These are phyloP conservation scores for Chondrostereum purpureum DNA, from an alignment of 1,284 basidiomycete genomes.

Conservation along the genomic window DNA sequence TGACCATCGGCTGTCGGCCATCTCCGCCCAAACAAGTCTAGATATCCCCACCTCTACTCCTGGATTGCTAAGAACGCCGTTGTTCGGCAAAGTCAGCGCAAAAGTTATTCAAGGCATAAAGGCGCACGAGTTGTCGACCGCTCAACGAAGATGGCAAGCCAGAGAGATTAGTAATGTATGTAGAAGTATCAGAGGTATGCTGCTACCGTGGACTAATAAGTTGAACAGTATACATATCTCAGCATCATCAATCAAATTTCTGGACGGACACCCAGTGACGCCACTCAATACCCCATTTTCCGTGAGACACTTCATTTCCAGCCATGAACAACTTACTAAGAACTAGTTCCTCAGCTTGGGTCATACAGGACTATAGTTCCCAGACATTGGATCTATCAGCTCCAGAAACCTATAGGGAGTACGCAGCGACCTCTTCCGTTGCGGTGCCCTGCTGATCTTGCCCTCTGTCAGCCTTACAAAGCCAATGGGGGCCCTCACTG, in stretches of 20 bases:
- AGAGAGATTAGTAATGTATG: conserved; percentile 85
- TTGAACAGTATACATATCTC: conserved; percentile 77
- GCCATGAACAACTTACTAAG: conserved; percentile 2
- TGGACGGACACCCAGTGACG: conserved; percentile 87
- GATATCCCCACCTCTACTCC: conserved; percentile 34
- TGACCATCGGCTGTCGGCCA: conserved; percentile 51
- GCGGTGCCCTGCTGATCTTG: not conserved
- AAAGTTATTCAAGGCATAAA: conserved; percentile 37
- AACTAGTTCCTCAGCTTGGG: conserved; percentile 68
- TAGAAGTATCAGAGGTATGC: conserved; percentile 11
- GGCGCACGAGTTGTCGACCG: conserved; percentile 58
- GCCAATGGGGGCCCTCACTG: conserved; percentile 90
- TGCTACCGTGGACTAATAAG: not conserved
- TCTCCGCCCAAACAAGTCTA: conserved; percentile 34
- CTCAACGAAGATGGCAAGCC: conserved; percentile 77
- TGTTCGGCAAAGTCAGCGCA: conserved; percentile 44
- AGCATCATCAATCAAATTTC: conserved; percentile 86
- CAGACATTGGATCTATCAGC: conserved; percentile 65
- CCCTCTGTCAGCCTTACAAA: conserved; percentile 60
- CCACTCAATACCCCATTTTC: conserved; percentile 94
- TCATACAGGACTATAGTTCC: conserved; percentile 82
- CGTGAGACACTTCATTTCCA: conserved; percentile 45
- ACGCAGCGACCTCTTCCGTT: conserved; percentile 21
- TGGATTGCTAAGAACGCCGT: conserved; percentile 45
- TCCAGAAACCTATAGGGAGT: conserved; percentile 73